phyloP scores from a whole-genome alignment of 2,329 filamentous ascomycete species.

The Curvularia hawaiiensis region DNA sequence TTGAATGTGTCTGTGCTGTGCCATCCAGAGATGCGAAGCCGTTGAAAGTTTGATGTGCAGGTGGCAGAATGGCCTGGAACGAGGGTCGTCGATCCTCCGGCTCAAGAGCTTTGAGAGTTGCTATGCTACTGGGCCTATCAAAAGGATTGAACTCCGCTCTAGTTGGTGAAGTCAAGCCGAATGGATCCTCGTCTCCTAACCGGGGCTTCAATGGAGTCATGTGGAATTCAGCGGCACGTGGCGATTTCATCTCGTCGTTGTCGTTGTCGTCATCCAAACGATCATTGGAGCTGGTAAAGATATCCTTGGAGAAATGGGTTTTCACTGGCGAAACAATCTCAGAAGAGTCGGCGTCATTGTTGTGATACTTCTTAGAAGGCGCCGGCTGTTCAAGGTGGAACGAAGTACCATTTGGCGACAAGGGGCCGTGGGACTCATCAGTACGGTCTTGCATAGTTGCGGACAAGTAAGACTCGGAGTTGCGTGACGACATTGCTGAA shows the following conservation, averaged over 20 bases:
- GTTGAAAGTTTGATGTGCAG: conserved; percentile 40
- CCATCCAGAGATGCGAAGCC: conserved; percentile 46
- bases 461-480: conserved; percentile 29
- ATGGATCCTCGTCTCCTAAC: conserved; percentile 43
- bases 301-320: conserved; percentile 43
- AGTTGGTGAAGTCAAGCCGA: conserved; percentile 47
- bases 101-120: conserved; percentile 24
- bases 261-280: conserved; percentile 43
- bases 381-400: conserved; percentile 20
- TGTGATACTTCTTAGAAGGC: not conserved
- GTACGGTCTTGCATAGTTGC: conserved; percentile 9
- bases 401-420: conserved; percentile 27
- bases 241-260: conserved; percentile 43
- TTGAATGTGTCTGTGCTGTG: conserved; percentile 37
- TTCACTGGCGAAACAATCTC: conserved; percentile 48
- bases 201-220: conserved; percentile 45
- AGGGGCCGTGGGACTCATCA: conserved; percentile 25
- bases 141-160: conserved; percentile 50
- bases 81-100: conserved; percentile 40
- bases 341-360: conserved; percentile 10
- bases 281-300: conserved; percentile 33
- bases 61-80: conserved; percentile 45
- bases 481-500: conserved; percentile 33
- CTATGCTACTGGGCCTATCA: conserved; percentile 23
- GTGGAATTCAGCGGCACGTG: conserved; percentile 44